Evolutionary conservation across 2,329 filamentous ascomycete genomes (phyloP).

Genomic region (Fusarium multiceps): DNA sequence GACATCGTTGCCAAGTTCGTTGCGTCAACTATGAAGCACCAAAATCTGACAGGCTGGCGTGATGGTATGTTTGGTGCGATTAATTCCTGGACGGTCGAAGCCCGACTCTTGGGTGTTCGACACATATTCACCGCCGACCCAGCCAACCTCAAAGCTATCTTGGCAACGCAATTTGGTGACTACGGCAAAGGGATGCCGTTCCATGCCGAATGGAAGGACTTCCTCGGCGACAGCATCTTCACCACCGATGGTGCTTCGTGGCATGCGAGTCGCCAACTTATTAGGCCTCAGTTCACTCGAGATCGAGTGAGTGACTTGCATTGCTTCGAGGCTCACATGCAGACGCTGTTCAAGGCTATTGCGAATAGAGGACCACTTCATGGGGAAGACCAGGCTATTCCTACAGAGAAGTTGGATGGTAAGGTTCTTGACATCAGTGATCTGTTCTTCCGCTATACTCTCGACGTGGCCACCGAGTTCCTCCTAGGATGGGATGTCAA

Average conservation of each 20-base stretch:
- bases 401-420: constrained; percentile 70
- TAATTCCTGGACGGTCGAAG: constrained; percentile 69
- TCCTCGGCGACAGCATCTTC: constrained; percentile 80
- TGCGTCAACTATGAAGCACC: constrained; percentile 61
- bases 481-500: constrained; percentile 81
- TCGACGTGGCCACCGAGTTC: constrained; percentile 90
- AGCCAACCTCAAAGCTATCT: constrained; percentile 89
- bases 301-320: constrained; percentile 85
- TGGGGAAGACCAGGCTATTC: constrained; percentile 71
- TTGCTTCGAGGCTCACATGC: constrained; percentile 82
- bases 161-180: constrained; percentile 86
- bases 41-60: constrained; percentile 72
- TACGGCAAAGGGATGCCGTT: constrained; percentile 85
- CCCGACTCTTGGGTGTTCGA: constrained; percentile 65
- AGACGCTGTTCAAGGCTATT: constrained; percentile 77
- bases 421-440: constrained; percentile 75
- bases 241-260: constrained; percentile 82
- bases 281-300: constrained; percentile 87
- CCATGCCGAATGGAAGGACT: constrained; percentile 79
- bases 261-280: constrained; percentile 83
- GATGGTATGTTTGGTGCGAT: constrained; percentile 58
- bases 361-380: constrained; percentile 67
- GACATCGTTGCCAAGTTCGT: constrained; percentile 72
- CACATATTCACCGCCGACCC: constrained; percentile 82
- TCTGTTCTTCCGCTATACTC: constrained; percentile 84